These are phyloP conservation scores for Cavenderia fasciculata DNA, from an alignment of 78 protist species.

Conservation along the genomic window DNA sequence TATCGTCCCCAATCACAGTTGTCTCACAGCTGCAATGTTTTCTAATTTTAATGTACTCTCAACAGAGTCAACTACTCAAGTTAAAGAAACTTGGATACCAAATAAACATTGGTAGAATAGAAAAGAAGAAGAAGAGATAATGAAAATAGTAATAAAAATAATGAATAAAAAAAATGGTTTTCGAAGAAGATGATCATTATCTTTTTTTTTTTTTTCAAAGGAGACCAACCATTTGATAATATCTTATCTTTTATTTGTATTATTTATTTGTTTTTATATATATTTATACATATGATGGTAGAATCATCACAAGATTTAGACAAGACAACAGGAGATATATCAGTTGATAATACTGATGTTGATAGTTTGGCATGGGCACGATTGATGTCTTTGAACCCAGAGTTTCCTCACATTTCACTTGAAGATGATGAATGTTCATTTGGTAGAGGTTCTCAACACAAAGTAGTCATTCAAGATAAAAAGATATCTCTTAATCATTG, in stretches of 20 bases:
- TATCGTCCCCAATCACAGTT: conserved; percentile 65
- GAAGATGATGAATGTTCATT: conserved; percentile 40
- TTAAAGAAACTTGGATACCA: conserved; percentile 15
- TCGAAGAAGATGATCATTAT: no score
- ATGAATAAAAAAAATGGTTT: no score
- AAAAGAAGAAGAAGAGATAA: background rate
- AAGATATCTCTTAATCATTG: conserved; percentile 47
- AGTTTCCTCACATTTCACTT: conserved; percentile 6
- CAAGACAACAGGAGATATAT: background rate
- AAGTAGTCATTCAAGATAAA: conserved; percentile 5
- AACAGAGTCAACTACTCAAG: background rate
- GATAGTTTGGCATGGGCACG: conserved; percentile 17
- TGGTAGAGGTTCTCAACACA: conserved; percentile 5
- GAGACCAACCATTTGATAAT: no score
- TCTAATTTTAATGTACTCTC: conserved; percentile 16
- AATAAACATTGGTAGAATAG: conserved; percentile 70
- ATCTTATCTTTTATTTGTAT: no score
- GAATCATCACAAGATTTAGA: no score
- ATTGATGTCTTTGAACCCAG: conserved; percentile 14
- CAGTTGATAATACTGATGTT: background rate
- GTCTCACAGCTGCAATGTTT: conserved; percentile 76
- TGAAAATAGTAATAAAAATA: no score
- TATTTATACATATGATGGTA: no score
- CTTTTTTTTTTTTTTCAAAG: no score
- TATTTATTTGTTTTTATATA: no score